A percentile compares a stretch with the other conserved stretches of the same genome.
Evolutionary conservation across 306 rosid genomes (phyloP).

Genomic region (Canavalia gladiata): DNA sequence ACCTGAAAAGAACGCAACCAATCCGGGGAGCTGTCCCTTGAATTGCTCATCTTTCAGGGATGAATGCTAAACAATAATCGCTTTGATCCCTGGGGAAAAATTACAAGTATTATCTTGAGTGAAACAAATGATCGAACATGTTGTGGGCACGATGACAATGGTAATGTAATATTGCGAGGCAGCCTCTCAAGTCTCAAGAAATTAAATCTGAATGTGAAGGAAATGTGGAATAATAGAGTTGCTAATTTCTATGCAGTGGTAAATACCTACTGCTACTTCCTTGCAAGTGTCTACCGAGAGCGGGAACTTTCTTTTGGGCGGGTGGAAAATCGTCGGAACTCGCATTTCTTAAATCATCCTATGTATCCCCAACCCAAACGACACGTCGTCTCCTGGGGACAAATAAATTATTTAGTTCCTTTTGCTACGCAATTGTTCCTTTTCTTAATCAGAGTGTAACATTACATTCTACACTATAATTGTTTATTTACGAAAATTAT

Average conservation of each 20-base stretch:
- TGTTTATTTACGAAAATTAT: too few relatives aligned
- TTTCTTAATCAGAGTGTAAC: too few relatives aligned
- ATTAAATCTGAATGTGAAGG: not conserved
- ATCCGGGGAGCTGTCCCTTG: conserved; percentile 90
- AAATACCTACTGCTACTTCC: too few relatives aligned
- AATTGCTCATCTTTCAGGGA: conserved; percentile 62
- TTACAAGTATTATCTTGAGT: not conserved
- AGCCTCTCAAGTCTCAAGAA: not conserved
- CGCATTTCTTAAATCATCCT: too few relatives aligned
- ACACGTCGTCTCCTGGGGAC: too few relatives aligned
- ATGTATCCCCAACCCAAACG: too few relatives aligned
- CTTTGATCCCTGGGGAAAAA: conserved; percentile 35
- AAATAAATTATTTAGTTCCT: too few relatives aligned
- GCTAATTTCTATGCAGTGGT: too few relatives aligned
- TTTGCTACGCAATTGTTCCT: too few relatives aligned
- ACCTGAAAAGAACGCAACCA: conserved; percentile 92
- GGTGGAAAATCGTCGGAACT: not conserved
- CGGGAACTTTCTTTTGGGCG: conserved; percentile 38
- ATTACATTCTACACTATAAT: too few relatives aligned
- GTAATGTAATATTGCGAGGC: not conserved
- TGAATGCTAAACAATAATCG: conserved; percentile 2
- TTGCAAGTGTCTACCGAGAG: not conserved
- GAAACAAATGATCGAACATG: conserved; percentile 48
- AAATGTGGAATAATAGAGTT: not conserved
- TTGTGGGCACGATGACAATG: conserved; percentile 8